These are phyloP conservation scores for Collybia nuda DNA, from an alignment of 768 basidiomycete genomes.

Conservation along the genomic window DNA sequence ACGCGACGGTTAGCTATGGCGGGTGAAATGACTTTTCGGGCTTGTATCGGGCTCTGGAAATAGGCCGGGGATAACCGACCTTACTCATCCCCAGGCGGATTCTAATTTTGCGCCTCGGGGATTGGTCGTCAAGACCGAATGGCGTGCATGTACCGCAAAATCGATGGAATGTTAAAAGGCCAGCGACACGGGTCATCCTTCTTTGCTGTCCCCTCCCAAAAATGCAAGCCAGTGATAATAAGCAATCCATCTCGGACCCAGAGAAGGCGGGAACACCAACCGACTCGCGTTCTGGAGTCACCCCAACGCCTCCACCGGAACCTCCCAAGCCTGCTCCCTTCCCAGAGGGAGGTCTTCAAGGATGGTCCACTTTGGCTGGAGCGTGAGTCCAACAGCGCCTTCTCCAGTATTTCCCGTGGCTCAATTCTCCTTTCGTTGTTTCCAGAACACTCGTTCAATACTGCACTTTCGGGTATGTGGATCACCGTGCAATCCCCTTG, in stretches of 20 bases:
- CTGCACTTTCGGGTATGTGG: constrained; percentile 3
- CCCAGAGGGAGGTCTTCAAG: constrained; percentile 2
- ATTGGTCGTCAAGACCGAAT: not conserved
- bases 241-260: not conserved
- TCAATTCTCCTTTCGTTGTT: not conserved
- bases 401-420: too few species aligned
- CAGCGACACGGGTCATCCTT: not conserved
- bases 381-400: not conserved
- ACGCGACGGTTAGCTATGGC: too few species aligned
- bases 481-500: too few species aligned
- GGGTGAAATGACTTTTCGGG: too few species aligned
- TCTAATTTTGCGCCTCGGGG: not conserved
- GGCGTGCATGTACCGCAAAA: not conserved
- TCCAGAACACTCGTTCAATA: not conserved
- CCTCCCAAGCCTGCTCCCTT: not conserved
- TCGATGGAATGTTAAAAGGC: not conserved
- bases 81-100: not conserved
- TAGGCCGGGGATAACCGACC: too few species aligned
- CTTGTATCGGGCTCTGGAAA: too few species aligned
- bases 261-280: not conserved
- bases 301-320: not conserved
- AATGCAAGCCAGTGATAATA: not conserved
- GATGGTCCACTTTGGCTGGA: not conserved
- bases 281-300: not conserved
- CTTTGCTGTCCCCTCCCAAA: not conserved